Evolutionary conservation across 2,329 filamentous ascomycete species (phyloP), one percentile per base, ranked within the genome.

Genomic region (Phoma sp.): DNA sequence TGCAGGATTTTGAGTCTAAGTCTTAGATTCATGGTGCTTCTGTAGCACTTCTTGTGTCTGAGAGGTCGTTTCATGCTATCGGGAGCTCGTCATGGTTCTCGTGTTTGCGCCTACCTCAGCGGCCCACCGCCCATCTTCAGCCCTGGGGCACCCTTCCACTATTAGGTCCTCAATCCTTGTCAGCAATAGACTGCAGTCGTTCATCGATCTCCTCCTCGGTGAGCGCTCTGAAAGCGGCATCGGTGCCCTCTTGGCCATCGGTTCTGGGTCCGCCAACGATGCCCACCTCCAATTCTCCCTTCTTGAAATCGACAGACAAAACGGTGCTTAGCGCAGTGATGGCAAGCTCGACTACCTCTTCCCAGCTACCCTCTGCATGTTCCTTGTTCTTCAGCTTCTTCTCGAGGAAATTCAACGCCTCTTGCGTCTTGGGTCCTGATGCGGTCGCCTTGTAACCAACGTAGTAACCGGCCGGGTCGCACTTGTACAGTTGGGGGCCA

Each of bases 351-450:
- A 99, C 93, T 43, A 99, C 95, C 57, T 99, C 95, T 78, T 96
- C 91, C 95, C 95, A 99, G 72, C 82, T 88, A 58, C 95, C 95
- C 53, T 95, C 89, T 32, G 93, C 95, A 69, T 85, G 83, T 71
- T 98, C 93, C 87, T 97, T 97, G 87, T 96, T 97, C 83, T 97
- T 96, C 77, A 99, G 87, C 85, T 98, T 98, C 88, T 98, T 98
- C 86, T 99, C 95, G 55, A 99, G 83, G 77, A 96, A 92, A 79
- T 99, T 99, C 75, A 98, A 86, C 60, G 95, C 95, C 83, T 99
- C 95, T 77, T 99, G 95, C 77, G 97, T 93, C 82, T 99, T 99
- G 49, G 95, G 95, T 5, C 95, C 95, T 7, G 95, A 96, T 47
- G 95, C 91, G 41, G 95, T 98, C 65, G 91, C 95, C 82, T 98